Evolutionary conservation across 148 eudicot species (phyloP), one percentile per base, ranked within the genome.

Genomic region (Cornus suecica): DNA sequence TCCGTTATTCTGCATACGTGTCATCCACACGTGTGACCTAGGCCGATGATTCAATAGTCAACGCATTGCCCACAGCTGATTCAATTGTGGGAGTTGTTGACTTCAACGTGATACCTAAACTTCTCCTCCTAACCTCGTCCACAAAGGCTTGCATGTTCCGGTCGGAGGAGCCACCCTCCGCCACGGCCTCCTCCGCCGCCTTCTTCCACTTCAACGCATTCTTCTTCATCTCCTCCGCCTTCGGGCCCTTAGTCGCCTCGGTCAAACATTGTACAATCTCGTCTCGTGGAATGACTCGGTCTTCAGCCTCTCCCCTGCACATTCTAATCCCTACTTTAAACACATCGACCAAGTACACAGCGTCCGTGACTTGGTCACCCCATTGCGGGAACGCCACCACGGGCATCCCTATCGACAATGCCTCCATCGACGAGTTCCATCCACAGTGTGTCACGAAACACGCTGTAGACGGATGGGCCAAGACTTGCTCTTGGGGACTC

Each of bases 401-500:
- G 6, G 97, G 98, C 31, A 90, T 83, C 23, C 98, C 96, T 0
- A 74, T 83, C 2, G 92, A 63, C 16, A 94, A 41, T 3, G 91
- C 87, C 77, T 94, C 98, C 86, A 89, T 78, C 0, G 93, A 70
- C 26, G 98, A 94, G 83, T 94, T 94, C 98, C 98, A 94, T 1
- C 98, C 98, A 65, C 98, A 94, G 48, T 94, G 98, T 0, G 96
- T 90, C 75, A 92, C 41, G 37, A 94, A 94, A 58, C 98, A 94
- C 0, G 95, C 93, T 0, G 87, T 76, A 0, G 98, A 77, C 0
- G 87, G 88, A 61, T 94, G 97, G 0, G 84, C 87, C 61, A 94
- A 71, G 0, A 92, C 94, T 68, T 86, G 87, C 67, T 89, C 93
- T 66, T 94, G 98, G 25, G 95, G 92, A 62, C 85, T 75, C 85